phyloP scores from a whole-genome alignment of 2,329 filamentous ascomycete species.

The Pyricularia sp. region DNA sequence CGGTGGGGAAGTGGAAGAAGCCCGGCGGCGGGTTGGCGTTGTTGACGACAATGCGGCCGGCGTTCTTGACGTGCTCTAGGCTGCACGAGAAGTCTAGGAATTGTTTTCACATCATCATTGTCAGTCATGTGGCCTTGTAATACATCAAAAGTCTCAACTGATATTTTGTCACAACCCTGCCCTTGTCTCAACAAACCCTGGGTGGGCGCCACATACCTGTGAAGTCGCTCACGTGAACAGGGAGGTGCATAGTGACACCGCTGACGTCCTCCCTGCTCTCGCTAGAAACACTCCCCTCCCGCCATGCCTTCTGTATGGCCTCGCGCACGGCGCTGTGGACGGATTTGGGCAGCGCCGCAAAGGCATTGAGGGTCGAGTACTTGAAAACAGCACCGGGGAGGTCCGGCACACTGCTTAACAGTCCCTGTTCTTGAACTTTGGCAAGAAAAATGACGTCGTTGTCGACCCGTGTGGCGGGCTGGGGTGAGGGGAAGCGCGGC shows the following conservation, averaged over 20 bases:
- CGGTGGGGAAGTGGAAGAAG: conserved; percentile 38
- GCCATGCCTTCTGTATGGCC: neutral
- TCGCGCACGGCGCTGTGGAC: neutral
- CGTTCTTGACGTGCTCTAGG: conserved; percentile 41
- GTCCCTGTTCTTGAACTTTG: neutral
- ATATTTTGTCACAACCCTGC: neutral
- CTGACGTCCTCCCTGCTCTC: neutral
- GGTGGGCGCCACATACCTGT: neutral
- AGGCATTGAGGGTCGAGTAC: neutral
- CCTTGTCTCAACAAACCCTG: neutral
- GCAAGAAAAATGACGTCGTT: neutral
- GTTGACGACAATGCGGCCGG: conserved; percentile 29
- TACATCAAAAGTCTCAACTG: neutral
- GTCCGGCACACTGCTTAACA: neutral
- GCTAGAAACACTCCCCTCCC: neutral
- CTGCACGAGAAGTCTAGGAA: conserved; percentile 43
- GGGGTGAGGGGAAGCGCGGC: conserved; percentile 21
- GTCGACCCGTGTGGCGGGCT: conserved; percentile 16
- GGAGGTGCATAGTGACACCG: conserved; percentile 29
- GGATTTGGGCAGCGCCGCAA: neutral
- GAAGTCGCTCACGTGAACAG: conserved; percentile 45
- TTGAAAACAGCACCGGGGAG: neutral
- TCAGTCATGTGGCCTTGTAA: neutral
- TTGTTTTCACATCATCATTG: neutral
- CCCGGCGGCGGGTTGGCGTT: conserved; percentile 28